phyloP scores from a whole-genome alignment of 495 filamentous ascomycete genomes.

The Penicillium psychrofluorescens region DNA sequence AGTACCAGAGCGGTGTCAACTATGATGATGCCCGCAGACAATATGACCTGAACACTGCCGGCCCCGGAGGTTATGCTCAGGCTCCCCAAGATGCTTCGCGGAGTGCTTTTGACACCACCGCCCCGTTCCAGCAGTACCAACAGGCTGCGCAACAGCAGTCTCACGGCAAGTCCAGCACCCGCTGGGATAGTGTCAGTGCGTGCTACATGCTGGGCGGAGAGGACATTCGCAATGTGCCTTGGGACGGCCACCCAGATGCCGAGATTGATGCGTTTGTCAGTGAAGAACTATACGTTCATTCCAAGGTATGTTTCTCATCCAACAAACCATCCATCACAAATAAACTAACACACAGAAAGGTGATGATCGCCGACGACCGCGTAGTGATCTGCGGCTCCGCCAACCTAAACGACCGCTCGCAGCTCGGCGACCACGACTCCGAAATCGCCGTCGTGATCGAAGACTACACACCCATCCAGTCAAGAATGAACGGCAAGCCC shows the following conservation, averaged over 20 bases:
- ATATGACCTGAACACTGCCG: slow-evolving; percentile 47
- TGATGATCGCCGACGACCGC: slow-evolving; percentile 87
- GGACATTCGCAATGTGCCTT: slow-evolving; percentile 71
- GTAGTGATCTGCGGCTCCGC: slow-evolving; percentile 87
- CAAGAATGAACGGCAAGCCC: slow-evolving; percentile 61
- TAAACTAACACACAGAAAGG: slow-evolving; percentile 21
- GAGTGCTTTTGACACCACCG: slow-evolving; percentile 32
- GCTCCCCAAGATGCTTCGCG: slow-evolving; percentile 13
- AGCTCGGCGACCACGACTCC: slow-evolving; percentile 79
- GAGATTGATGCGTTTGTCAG: slow-evolving; percentile 87
- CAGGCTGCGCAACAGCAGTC: slow-evolving; percentile 45
- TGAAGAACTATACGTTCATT: slow-evolving; percentile 91
- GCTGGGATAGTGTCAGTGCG: slow-evolving; percentile 69
- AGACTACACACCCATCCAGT: slow-evolving; percentile 63
- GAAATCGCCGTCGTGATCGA: slow-evolving; percentile 79
- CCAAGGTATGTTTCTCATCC: slow-evolving; percentile 49
- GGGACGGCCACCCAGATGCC: slow-evolving; percentile 58
- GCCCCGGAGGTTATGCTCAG: slow-evolving; percentile 33
- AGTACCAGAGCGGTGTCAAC: slow-evolving; percentile 60
- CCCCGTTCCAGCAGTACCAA: slow-evolving; percentile 58
- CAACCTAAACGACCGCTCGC: slow-evolving; percentile 91
- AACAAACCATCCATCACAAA: no score
- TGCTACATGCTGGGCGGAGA: slow-evolving; percentile 81
- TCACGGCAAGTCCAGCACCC: slow-evolving; percentile 24
- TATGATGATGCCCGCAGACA: slow-evolving; percentile 66